Evolutionary conservation across 2,329 filamentous ascomycete species (phyloP).

Genomic region (Domatiomyces catenatus): DNA sequence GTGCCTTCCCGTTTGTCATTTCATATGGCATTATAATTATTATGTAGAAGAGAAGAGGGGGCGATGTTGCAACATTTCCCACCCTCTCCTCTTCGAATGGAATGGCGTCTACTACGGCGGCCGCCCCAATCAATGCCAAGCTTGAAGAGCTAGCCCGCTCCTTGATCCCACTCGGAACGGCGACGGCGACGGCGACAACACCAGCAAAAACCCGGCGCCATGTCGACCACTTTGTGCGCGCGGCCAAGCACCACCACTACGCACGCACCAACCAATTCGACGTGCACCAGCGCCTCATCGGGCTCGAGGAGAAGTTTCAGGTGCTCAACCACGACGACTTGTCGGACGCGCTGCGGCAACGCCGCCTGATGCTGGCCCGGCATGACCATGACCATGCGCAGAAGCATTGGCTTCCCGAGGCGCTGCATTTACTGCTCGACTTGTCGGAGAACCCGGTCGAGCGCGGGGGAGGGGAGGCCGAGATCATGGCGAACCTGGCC

Average conservation of each 20-base stretch:
- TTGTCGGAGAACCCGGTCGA: constrained; percentile 67
- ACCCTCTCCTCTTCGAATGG: constrained; percentile 3
- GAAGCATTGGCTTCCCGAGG: constrained; percentile 60
- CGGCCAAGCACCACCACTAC: constrained; percentile 31
- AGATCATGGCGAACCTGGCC: not conserved
- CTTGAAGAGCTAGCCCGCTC: constrained; percentile 13
- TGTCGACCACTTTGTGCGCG: constrained; percentile 13
- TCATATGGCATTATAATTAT: no score
- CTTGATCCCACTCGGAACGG: constrained; percentile 4
- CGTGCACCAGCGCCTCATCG: constrained; percentile 47
- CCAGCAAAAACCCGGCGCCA: constrained; percentile 4
- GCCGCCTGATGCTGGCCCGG: constrained; percentile 43
- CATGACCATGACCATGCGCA: constrained; percentile 19
- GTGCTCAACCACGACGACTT: constrained; percentile 65
- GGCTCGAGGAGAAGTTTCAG: constrained; percentile 73
- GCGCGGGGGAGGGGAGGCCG: constrained; percentile 25
- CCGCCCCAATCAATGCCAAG: constrained; percentile 16
- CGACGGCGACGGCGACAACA: not conserved
- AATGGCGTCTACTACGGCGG: constrained; percentile 17
- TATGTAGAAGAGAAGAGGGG: no score
- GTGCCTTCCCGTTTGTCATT: no score
- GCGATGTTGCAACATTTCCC: not conserved
- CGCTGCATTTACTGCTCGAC: constrained; percentile 61
- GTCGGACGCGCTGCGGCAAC: constrained; percentile 49
- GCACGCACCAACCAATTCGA: constrained; percentile 62